Evolutionary conservation across 1,139 yeast species (phyloP).

Genomic region (Meyerozyma sp.): DNA sequence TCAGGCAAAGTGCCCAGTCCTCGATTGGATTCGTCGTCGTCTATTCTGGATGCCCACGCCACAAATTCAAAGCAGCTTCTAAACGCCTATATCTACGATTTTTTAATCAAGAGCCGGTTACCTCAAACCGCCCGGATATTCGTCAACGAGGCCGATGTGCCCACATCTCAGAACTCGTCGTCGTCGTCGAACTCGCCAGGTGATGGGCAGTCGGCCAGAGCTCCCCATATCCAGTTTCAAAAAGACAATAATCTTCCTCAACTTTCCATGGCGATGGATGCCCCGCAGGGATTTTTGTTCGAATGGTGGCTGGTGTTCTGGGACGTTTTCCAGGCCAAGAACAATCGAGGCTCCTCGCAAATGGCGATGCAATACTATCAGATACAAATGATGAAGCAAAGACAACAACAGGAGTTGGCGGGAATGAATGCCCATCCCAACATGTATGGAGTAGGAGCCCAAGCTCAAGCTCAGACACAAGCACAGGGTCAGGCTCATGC

Average conservation of each 20-base stretch:
- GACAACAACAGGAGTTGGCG: conserved; percentile 50
- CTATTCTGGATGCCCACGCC: conserved; percentile 46
- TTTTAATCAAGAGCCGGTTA: conserved; percentile 67
- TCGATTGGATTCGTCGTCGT: conserved; percentile 18
- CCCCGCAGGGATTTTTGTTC: conserved; percentile 80
- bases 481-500: conserved; percentile 8
- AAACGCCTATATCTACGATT: conserved; percentile 85
- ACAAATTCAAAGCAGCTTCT: conserved; percentile 60
- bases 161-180: conserved; percentile 15
- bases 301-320: conserved; percentile 98
- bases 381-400: conserved; percentile 59
- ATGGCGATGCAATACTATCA: conserved; percentile 71
- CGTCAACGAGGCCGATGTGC: conserved; percentile 65
- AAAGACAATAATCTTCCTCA: conserved; percentile 43
- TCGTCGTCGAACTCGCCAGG: conserved; percentile 4
- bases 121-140: conserved; percentile 69
- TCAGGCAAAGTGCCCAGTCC: conserved; percentile 1
- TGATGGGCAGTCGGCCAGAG: conserved; percentile 16
- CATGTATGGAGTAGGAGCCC: conserved; percentile 9
- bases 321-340: conserved; percentile 86
- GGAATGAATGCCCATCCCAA: conserved; percentile 29
- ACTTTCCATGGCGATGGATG: conserved; percentile 56
- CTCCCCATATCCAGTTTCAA: conserved; percentile 16
- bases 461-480: conserved; percentile 5
- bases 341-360: conserved; percentile 51